Percentiles rank a stretch among this genome's conserved stretches.
These are phyloP conservation scores for Ceriops tagal DNA, from an alignment of 345 rosid genomes.

Conservation along the genomic window DNA sequence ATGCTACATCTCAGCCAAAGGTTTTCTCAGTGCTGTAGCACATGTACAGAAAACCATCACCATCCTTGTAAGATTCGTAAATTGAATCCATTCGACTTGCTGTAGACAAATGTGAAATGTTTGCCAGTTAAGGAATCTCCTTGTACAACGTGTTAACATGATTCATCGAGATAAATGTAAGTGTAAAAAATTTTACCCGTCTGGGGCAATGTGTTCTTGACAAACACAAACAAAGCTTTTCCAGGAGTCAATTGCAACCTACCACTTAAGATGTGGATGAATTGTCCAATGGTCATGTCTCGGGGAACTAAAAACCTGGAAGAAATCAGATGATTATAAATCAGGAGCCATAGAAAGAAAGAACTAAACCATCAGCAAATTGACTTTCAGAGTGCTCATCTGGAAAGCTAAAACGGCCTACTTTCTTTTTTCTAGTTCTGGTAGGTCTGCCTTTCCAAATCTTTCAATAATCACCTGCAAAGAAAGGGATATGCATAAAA, in stretches of 20 bases:
- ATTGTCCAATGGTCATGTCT: constrained; percentile 26
- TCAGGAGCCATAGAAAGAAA: background rate
- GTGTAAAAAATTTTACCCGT: constrained; percentile 14
- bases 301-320: constrained; percentile 29
- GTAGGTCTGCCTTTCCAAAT: constrained; percentile 60
- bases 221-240: constrained; percentile 29
- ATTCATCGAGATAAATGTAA: background rate
- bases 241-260: constrained; percentile 23
- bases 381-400: background rate
- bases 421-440: constrained; percentile 76
- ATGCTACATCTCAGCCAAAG: constrained; percentile 15
- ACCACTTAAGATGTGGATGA: constrained; percentile 23
- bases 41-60: constrained; percentile 29
- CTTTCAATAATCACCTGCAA: constrained; percentile 66
- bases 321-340: background rate
- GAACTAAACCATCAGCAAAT: background rate
- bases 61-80: constrained; percentile 27
- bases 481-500: background rate
- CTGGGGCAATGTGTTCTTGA: constrained; percentile 26
- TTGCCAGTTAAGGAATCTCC: background rate
- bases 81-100: constrained; percentile 19
- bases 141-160: background rate
- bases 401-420: constrained; percentile 20
- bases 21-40: constrained; percentile 31
- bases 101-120: background rate